Conservation (phyloP, 805 yeast genomes). For the Limtongia smithiae region DNA sequence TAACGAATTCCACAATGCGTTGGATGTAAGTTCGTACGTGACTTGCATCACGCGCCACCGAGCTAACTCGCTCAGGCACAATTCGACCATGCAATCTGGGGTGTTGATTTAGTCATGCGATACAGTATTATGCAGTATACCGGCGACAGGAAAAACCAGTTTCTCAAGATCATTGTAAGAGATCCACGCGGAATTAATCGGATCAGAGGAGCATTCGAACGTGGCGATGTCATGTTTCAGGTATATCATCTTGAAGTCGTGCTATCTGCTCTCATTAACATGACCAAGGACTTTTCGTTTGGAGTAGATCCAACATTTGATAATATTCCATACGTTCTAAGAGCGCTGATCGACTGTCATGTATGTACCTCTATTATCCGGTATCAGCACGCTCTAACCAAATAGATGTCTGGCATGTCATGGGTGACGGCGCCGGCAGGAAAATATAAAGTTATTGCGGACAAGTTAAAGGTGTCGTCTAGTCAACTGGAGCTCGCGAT, state of each 20-base stretch:
- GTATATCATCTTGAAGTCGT: no score
- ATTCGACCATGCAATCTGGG: constrained; percentile 54
- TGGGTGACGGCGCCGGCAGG: constrained; percentile 88
- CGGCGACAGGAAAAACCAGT: constrained; percentile 73
- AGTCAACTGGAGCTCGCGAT: constrained; percentile 83
- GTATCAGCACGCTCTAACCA: not conserved
- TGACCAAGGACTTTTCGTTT: constrained; percentile 1
- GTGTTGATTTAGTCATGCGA: constrained; percentile 62
- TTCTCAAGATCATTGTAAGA: constrained; percentile 65
- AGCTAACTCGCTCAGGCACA: not conserved
- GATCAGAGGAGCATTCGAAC: constrained; percentile 76
- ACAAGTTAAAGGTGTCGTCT: constrained; percentile 50
- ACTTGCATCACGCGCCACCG: not conserved
- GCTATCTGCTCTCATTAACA: no score
- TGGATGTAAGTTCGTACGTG: constrained; percentile 33
- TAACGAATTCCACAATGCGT: constrained; percentile 47
- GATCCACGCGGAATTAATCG: constrained; percentile 65
- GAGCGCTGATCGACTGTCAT: constrained; percentile 88
- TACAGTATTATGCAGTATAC: constrained; percentile 94
- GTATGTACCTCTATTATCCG: constrained; percentile 46
- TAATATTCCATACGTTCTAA: constrained; percentile 77
- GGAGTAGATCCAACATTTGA: constrained; percentile 54
- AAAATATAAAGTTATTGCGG: constrained; percentile 53
- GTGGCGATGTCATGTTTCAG: constrained; percentile 67
- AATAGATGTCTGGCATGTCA: constrained; percentile 67